A percentile compares a stretch with the other conserved stretches of the same genome.
Conservation (phyloP, 306 rosid genomes). For the Ziziphus jujuba region DNA sequence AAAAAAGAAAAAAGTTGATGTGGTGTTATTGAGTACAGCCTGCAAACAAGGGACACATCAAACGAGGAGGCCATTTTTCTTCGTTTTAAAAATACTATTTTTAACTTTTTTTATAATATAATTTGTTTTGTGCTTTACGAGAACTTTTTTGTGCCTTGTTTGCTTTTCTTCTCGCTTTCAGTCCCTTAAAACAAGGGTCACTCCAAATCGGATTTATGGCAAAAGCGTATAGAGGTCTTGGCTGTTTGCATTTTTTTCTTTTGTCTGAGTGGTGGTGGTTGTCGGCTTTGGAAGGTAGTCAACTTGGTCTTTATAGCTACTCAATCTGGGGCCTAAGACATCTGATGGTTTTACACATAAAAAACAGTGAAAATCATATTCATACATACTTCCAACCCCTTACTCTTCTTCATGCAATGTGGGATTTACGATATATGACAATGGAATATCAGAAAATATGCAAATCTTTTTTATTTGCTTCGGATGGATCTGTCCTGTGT, state of each 20-base stretch:
- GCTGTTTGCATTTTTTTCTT: constrained; percentile 47
- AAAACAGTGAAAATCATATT: constrained; percentile 34
- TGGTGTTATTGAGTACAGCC: constrained; percentile 52
- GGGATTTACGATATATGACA: background rate
- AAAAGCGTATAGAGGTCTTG: constrained; percentile 32
- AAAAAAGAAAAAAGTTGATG: constrained; percentile 34
- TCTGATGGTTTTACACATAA: constrained; percentile 20
- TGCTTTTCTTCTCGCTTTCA: constrained; percentile 43
- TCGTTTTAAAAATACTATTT: background rate
- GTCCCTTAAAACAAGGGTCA: constrained; percentile 41
- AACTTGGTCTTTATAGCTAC: constrained; percentile 26
- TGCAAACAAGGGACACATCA: constrained; percentile 68
- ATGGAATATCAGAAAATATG: background rate
- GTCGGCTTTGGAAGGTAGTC: constrained; percentile 43
- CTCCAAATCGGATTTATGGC: constrained; percentile 31
- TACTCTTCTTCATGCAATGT: constrained; percentile 28
- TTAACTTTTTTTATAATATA: constrained; percentile 22
- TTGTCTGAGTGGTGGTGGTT: constrained; percentile 44
- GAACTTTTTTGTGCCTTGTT: constrained; percentile 21
- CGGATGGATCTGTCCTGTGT: too few relatives aligned
- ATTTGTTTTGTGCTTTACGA: constrained; percentile 63
- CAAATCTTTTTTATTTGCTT: background rate
- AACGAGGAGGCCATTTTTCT: constrained; percentile 37
- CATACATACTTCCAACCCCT: constrained; percentile 28
- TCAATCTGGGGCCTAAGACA: constrained; percentile 14